These are phyloP conservation scores for Tetracladium maxilliforme DNA, from an alignment of 2,329 filamentous ascomycete species.

Conservation along the genomic window DNA sequence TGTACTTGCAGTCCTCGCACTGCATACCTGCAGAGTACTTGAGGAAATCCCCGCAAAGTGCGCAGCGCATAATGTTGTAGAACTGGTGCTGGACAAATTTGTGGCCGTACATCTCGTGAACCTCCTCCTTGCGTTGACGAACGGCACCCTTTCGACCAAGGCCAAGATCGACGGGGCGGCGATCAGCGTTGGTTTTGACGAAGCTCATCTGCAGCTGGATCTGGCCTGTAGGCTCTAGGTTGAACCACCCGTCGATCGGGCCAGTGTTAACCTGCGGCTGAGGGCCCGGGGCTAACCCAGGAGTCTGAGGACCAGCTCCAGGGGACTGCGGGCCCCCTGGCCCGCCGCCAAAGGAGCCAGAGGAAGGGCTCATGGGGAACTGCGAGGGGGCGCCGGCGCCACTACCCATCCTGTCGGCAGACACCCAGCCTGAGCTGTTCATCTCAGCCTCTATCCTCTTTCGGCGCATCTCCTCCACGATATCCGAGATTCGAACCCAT, in stretches of 20 bases:
- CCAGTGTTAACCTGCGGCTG: conserved; percentile 33
- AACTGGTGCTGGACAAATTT: conserved; percentile 98
- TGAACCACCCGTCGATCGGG: conserved; percentile 90
- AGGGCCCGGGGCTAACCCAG: conserved; percentile 15
- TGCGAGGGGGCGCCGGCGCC: conserved; percentile 30
- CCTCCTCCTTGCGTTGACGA: conserved; percentile 92
- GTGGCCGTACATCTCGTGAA: conserved; percentile 98
- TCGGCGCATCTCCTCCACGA: conserved; percentile 90
- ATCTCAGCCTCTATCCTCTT: conserved; percentile 97
- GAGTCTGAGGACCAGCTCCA: conserved; percentile 12
- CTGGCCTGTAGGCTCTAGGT: conserved; percentile 82
- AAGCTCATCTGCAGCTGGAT: conserved; percentile 89
- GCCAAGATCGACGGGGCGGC: conserved; percentile 72
- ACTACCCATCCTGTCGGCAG: conserved; percentile 83
- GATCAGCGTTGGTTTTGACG: conserved; percentile 75
- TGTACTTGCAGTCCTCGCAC: conserved; percentile 99
- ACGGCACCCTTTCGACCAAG: conserved; percentile 92
- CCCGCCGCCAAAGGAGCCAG: conserved; percentile 25
- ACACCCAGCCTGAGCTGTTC: conserved; percentile 90
- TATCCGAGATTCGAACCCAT: conserved; percentile 94
- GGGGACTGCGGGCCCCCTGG: conserved; percentile 14
- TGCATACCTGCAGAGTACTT: conserved; percentile 99
- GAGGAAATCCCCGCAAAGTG: conserved; percentile 92
- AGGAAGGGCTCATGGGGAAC: conserved; percentile 40
- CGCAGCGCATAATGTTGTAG: conserved; percentile 99